Conservation (phyloP, 345 rosid genomes). For the Citrus trifoliata region DNA sequence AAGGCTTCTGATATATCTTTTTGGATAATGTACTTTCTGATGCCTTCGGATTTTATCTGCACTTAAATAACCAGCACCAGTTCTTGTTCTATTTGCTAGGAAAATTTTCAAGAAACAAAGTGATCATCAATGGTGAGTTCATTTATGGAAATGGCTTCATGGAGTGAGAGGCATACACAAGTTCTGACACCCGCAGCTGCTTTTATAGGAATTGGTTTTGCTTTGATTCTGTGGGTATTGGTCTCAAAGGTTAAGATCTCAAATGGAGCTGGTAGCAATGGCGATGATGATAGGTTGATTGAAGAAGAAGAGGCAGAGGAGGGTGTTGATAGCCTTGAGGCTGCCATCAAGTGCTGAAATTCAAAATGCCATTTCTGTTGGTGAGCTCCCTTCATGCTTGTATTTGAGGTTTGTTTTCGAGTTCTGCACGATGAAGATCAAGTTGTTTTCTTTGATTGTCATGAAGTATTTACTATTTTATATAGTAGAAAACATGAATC, state of each 20-base stretch:
- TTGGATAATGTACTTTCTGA: slow-evolving; percentile 6
- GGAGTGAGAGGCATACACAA: slow-evolving; percentile 50
- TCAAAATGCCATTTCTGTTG: slow-evolving; percentile 65
- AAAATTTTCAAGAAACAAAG: slow-evolving; percentile 2
- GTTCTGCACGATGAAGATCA: neutral
- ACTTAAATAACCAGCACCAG: neutral
- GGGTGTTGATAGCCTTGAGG: slow-evolving; percentile 41
- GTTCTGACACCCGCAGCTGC: slow-evolving; percentile 49
- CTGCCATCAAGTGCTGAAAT: slow-evolving; percentile 61
- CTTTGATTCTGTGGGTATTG: slow-evolving; percentile 64
- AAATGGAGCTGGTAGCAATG: slow-evolving; percentile 24
- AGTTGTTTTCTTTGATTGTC: too few species aligned
- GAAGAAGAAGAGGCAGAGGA: slow-evolving; percentile 53
- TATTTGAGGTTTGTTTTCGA: neutral
- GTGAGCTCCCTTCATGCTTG: slow-evolving; percentile 27
- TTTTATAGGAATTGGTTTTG: slow-evolving; percentile 55
- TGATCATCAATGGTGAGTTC: neutral
- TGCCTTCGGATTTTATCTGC: neutral
- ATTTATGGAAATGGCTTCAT: slow-evolving; percentile 30
- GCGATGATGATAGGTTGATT: slow-evolving; percentile 38
- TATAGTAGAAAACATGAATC: too few species aligned
- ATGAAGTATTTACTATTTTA: too few species aligned
- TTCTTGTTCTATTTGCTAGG: slow-evolving; percentile 2
- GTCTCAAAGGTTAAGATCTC: slow-evolving; percentile 56
- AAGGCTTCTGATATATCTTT: slow-evolving; percentile 14